Percentiles rank a stretch among this genome's conserved stretches.
These are phyloP conservation scores for Taiozyma sp. DNA, from an alignment of 1,139 yeast species.

Conservation along the genomic window DNA sequence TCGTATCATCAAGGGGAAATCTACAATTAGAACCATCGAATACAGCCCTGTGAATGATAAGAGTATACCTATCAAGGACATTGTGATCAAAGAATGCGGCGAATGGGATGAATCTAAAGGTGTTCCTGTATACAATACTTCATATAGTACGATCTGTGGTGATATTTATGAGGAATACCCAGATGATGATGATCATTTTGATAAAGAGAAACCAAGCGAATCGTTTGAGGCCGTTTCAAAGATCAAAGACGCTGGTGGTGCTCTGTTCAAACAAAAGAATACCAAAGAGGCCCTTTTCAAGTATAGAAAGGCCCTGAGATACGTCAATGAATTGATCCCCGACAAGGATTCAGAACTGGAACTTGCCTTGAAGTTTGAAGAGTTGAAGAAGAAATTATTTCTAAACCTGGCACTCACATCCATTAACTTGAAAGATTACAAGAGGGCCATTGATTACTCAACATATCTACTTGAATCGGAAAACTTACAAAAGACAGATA, in stretches of 20 bases:
- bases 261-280: conserved; percentile 48
- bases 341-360: conserved; percentile 61
- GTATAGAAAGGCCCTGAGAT: conserved; percentile 57
- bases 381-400: conserved; percentile 54
- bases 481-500: conserved; percentile 34
- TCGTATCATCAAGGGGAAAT: conserved; percentile 54
- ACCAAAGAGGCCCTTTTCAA: conserved; percentile 49
- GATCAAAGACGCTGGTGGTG: conserved; percentile 63
- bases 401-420: conserved; percentile 52
- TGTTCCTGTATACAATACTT: conserved; percentile 56
- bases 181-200: conserved; percentile 53
- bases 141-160: conserved; percentile 56
- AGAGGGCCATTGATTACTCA: conserved; percentile 45
- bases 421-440: conserved; percentile 41
- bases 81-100: conserved; percentile 60
- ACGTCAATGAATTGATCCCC: conserved; percentile 66
- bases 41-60: conserved; percentile 37
- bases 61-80: conserved; percentile 36
- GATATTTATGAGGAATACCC: conserved; percentile 74
- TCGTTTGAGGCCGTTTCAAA: conserved; percentile 45
- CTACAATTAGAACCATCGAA: conserved; percentile 64
- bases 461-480: conserved; percentile 50
- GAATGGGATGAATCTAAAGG: conserved; percentile 48
- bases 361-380: conserved; percentile 42
- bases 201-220: conserved; percentile 47